phyloP scores from a whole-genome alignment of 179 eudicot species.

The Patellifolia procumbens region DNA sequence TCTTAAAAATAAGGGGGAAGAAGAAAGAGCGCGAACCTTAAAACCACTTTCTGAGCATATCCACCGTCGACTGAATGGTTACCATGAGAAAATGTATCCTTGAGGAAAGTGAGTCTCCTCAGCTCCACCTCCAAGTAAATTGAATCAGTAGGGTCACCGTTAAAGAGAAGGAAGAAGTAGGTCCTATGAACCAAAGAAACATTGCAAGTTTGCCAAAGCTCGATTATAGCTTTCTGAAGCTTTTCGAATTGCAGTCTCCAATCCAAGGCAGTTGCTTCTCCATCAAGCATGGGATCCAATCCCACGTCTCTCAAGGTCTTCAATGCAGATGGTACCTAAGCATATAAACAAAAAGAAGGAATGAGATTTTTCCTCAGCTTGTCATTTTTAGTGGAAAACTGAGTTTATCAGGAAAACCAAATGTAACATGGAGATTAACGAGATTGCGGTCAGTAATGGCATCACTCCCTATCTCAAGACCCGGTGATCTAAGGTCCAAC shows the following conservation, averaged over 20 bases:
- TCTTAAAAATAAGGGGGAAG: not conserved
- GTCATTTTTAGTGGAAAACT: too few species aligned
- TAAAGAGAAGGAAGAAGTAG: slow-evolving; percentile 80
- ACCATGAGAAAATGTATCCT: slow-evolving; percentile 36
- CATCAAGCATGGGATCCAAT: slow-evolving; percentile 46
- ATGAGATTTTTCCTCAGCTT: not conserved
- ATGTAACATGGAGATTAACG: too few species aligned
- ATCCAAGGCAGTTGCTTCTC: slow-evolving; percentile 33
- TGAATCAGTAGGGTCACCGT: slow-evolving; percentile 79
- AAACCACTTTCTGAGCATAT: slow-evolving; percentile 33
- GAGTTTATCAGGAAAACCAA: too few species aligned
- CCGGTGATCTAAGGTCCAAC: too few species aligned
- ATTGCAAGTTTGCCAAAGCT: slow-evolving; percentile 80
- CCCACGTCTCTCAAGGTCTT: slow-evolving; percentile 51
- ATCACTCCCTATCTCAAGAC: too few species aligned
- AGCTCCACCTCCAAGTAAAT: slow-evolving; percentile 88
- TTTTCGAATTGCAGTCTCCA: slow-evolving; percentile 64
- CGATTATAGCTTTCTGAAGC: slow-evolving; percentile 58
- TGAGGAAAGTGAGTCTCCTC: slow-evolving; percentile 61
- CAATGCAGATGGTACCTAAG: slow-evolving; percentile 35
- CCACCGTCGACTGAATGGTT: slow-evolving; percentile 26
- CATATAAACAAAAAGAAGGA: slow-evolving; percentile 12
- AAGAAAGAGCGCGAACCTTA: slow-evolving; percentile 35
- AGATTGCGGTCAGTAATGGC: too few species aligned
- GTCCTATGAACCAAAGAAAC: slow-evolving; percentile 84